Conservation (phyloP, 257 asterid genomes). For the Solanum chilense region DNA sequence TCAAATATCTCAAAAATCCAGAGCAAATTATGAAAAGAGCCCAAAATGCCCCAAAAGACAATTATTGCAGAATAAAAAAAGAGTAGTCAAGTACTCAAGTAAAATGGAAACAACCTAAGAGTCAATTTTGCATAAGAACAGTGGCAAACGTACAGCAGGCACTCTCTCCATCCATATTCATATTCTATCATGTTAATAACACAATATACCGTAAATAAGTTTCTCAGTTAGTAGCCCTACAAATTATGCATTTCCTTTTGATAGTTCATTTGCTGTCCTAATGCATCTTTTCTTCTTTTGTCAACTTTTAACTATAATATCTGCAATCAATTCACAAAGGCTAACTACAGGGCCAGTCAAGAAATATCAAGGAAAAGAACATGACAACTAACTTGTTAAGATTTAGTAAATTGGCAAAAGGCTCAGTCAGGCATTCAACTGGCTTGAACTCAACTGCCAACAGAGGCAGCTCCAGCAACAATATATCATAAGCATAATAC, state of each 20-base stretch:
- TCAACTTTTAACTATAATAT: background rate
- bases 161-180: background rate
- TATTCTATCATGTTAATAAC: background rate
- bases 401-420: constrained; percentile 35
- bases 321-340: background rate
- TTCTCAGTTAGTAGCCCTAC: background rate
- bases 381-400: background rate
- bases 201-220: background rate
- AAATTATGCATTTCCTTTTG: background rate
- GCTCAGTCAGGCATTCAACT: background rate
- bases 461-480: background rate
- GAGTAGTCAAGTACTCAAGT: background rate
- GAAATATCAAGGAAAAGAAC: background rate
- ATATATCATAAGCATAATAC: background rate
- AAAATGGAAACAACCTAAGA: background rate
- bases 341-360: background rate
- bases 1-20: background rate
- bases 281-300: background rate
- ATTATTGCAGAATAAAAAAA: background rate
- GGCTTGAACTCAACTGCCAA: background rate
- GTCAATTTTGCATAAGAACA: background rate
- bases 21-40: background rate
- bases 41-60: background rate
- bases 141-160: background rate
- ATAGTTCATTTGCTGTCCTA: background rate